A percentile compares a stretch with the other conserved stretches of the same genome.
These are phyloP conservation scores for Scenedesmus sp. DNA, from an alignment of 163 green algal species.

Conservation along the genomic window DNA sequence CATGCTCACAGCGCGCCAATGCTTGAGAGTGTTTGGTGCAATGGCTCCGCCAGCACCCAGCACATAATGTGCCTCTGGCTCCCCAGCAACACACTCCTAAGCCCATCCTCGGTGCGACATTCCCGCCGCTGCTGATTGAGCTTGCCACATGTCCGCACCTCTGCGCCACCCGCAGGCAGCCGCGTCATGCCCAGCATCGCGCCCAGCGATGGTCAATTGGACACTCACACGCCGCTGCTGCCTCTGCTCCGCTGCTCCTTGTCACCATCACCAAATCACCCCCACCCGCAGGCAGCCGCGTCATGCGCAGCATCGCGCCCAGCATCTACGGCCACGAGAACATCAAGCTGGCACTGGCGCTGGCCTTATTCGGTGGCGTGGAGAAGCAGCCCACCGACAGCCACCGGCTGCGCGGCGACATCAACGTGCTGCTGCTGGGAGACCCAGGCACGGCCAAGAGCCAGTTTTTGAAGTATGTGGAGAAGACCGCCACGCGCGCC, in stretches of 20 bases:
- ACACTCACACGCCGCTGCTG: too few species aligned
- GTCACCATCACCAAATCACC: too few species aligned
- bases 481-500: constrained; percentile 92
- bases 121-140: neutral
- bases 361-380: constrained; percentile 96
- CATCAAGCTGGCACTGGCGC: constrained; percentile 97
- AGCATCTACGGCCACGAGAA: constrained; percentile 98
- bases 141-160: too few species aligned
- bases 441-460: constrained; percentile 98
- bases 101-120: neutral
- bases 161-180: constrained; percentile 69
- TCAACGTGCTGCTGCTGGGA: constrained; percentile 98
- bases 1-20: too few species aligned
- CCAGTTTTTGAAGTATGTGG: constrained; percentile 99
- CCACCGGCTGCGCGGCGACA: constrained; percentile 92
- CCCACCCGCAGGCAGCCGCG: constrained; percentile 75
- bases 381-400: constrained; percentile 77
- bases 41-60: neutral
- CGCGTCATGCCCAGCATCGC: constrained; percentile 97
- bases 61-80: neutral
- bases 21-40: too few species aligned
- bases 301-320: constrained; percentile 96
- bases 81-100: neutral
- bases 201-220: constrained; percentile 73
- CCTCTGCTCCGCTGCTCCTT: too few species aligned